These are phyloP conservation scores for Agroathelia rolfsii DNA, from an alignment of 1,284 basidiomycete genomes.

Conservation along the genomic window DNA sequence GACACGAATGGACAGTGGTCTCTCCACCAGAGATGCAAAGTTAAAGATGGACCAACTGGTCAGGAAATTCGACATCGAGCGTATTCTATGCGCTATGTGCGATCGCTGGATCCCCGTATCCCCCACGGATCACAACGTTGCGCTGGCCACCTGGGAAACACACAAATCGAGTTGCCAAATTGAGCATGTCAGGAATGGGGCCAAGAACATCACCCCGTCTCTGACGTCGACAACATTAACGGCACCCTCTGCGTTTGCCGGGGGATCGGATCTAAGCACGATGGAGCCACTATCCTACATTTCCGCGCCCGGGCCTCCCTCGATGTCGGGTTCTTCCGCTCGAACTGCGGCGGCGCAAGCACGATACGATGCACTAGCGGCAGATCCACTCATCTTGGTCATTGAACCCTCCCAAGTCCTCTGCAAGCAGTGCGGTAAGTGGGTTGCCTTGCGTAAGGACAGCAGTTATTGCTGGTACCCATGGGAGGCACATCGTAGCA, in stretches of 20 bases:
- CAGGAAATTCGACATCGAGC: slow-evolving; percentile 60
- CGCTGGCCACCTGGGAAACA: slow-evolving; percentile 42
- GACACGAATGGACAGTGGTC: slow-evolving; percentile 40
- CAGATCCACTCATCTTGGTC: slow-evolving; percentile 49
- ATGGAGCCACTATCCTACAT: too few relatives aligned
- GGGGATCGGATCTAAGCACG: too few relatives aligned
- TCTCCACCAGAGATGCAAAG: slow-evolving; percentile 46
- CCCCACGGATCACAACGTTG: slow-evolving; percentile 39
- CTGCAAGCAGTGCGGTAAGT: slow-evolving; percentile 63
- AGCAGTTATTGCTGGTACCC: slow-evolving; percentile 67
- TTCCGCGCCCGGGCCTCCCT: too few relatives aligned
- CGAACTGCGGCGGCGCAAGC: slow-evolving; percentile 59
- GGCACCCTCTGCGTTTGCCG: too few relatives aligned
- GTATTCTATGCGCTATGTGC: slow-evolving; percentile 57
- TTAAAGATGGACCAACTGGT: slow-evolving; percentile 56
- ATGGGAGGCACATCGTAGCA: slow-evolving; percentile 65
- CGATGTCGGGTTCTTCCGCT: too few relatives aligned
- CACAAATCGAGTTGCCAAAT: slow-evolving; percentile 41
- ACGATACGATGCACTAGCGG: slow-evolving; percentile 57
- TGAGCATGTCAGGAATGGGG: too few relatives aligned
- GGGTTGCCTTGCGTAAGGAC: slow-evolving; percentile 70
- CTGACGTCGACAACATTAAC: too few relatives aligned
- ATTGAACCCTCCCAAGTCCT: slow-evolving; percentile 70
- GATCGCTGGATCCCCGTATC: slow-evolving; percentile 53
- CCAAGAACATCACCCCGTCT: too few relatives aligned